Percentiles rank a stretch among this genome's conserved stretches.
These are phyloP conservation scores for Mycena rosella DNA, from an alignment of 768 basidiomycete species.

Conservation along the genomic window DNA sequence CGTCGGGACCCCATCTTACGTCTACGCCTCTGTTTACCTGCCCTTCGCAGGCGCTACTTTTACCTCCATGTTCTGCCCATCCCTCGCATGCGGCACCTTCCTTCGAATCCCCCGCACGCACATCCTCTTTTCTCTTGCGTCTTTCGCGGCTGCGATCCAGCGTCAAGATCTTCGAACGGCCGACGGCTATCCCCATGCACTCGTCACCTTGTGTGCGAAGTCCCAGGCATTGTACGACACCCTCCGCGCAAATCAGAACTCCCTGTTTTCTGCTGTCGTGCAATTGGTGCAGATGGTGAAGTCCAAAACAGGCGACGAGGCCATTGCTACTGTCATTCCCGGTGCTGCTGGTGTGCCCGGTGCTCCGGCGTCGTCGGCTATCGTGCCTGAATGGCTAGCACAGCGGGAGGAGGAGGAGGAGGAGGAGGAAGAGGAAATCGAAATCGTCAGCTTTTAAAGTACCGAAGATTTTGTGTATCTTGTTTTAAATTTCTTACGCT, in stretches of 20 bases:
- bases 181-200: neutral
- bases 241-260: neutral
- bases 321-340: no score
- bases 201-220: neutral
- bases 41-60: neutral
- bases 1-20: conserved; percentile 12
- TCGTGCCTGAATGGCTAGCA: no score
- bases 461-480: no score
- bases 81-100: neutral
- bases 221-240: neutral
- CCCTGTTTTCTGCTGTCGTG: neutral
- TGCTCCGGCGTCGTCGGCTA: no score
- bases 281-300: neutral
- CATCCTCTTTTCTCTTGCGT: conserved; percentile 14
- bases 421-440: no score
- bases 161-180: neutral
- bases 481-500: no score
- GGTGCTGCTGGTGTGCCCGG: no score
- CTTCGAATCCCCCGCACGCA: conserved; percentile 12
- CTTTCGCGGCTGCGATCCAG: neutral
- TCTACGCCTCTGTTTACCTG: neutral
- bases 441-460: no score
- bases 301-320: neutral
- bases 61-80: conserved; percentile 8
- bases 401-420: no score